These are phyloP conservation scores for Testicularia cyperi DNA, from an alignment of 1,284 basidiomycete species.

Conservation along the genomic window DNA sequence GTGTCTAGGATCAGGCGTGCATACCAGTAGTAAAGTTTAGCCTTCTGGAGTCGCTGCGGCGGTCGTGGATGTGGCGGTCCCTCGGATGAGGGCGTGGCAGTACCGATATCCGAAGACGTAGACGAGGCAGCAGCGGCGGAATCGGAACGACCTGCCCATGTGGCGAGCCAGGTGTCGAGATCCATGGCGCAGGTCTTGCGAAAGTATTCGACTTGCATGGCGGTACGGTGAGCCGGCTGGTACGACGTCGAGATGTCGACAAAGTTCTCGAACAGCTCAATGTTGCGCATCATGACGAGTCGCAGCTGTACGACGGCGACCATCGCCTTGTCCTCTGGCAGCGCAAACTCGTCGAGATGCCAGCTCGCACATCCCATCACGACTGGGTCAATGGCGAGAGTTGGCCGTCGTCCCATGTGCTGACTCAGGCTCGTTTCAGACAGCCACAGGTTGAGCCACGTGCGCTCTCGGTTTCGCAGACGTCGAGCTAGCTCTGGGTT, in stretches of 20 bases:
- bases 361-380: slow-evolving; percentile 38
- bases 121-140: no score
- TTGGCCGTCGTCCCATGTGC: slow-evolving; percentile 42
- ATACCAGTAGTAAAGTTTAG: slow-evolving; percentile 43
- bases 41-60: slow-evolving; percentile 10
- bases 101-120: no score
- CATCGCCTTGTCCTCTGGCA: slow-evolving; percentile 33
- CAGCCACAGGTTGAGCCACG: slow-evolving; percentile 45
- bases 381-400: slow-evolving; percentile 40
- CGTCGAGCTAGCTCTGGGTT: slow-evolving; percentile 15
- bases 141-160: slow-evolving; percentile 20
- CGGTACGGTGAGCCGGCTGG: slow-evolving; percentile 6
- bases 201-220: slow-evolving; percentile 39
- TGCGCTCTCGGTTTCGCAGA: slow-evolving; percentile 33
- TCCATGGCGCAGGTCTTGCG: slow-evolving; percentile 20
- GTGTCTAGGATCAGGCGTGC: slow-evolving; percentile 34
- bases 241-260: slow-evolving; percentile 8
- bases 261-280: slow-evolving; percentile 40
- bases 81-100: no score
- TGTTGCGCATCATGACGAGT: slow-evolving; percentile 25
- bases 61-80: slow-evolving; percentile 6
- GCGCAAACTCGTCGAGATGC: slow-evolving; percentile 36
- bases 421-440: slow-evolving; percentile 41
- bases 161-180: slow-evolving; percentile 39
- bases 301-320: slow-evolving; percentile 42